A percentile compares a stretch with the other conserved stretches of the same genome.
Conservation (phyloP, 306 rosid species). For the Luffa aegyptiaca region DNA sequence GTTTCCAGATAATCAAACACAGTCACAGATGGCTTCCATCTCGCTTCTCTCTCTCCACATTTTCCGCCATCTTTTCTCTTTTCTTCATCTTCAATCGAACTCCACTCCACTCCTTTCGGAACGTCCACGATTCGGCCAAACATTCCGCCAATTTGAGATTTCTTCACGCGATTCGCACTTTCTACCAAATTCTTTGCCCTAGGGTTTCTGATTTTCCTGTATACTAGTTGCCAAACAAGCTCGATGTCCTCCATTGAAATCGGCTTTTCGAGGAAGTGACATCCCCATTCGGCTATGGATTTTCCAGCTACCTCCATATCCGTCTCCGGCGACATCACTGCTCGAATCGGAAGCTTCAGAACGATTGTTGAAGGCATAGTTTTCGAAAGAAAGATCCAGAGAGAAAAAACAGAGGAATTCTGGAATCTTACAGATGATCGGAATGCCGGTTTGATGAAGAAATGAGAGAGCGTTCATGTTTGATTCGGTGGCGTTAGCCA, state of each 20-base stretch:
- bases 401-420: neutral
- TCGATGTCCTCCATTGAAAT: conserved; percentile 7
- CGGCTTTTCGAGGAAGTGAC: conserved; percentile 7
- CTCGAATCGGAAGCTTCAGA: neutral
- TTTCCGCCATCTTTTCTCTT: neutral
- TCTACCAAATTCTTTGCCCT: neutral
- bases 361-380: neutral
- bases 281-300: neutral
- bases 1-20: neutral
- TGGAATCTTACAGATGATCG: neutral
- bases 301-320: neutral
- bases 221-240: conserved; percentile 4
- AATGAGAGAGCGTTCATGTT: neutral
- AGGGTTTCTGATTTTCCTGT: neutral
- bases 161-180: neutral
- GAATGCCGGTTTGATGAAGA: neutral
- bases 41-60: neutral
- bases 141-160: neutral
- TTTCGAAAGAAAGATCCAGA: neutral
- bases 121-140: neutral
- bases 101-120: neutral
- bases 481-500: neutral
- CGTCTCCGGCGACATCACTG: neutral
- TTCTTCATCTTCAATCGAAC: neutral
- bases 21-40: neutral